Percentiles rank a stretch among this genome's conserved stretches.
These are phyloP conservation scores for Digitaria exilis DNA, from an alignment of 202 grass and related monocot genomes.

Conservation along the genomic window DNA sequence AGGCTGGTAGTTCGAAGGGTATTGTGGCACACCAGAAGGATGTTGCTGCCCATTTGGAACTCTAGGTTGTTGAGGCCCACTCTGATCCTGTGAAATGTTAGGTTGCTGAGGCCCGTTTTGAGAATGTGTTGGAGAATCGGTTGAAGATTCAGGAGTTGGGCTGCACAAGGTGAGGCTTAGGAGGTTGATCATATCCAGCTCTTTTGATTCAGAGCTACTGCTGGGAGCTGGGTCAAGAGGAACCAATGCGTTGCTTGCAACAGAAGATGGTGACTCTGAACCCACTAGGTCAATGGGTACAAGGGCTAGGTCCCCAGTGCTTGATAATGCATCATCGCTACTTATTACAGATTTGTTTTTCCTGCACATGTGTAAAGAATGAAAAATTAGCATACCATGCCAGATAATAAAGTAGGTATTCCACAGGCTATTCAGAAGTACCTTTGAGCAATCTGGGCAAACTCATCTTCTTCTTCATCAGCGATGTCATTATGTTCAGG, in stretches of 20 bases:
- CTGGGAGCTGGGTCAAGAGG: constrained; percentile 54
- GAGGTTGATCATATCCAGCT: constrained; percentile 80
- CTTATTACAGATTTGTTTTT: constrained; percentile 61
- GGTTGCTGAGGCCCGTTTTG: constrained; percentile 45
- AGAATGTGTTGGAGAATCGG: constrained; percentile 26
- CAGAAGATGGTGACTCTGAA: constrained; percentile 46
- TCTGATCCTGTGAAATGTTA: constrained; percentile 16
- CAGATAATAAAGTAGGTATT: background rate
- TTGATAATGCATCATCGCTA: constrained; percentile 53
- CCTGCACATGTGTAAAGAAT: constrained; percentile 49
- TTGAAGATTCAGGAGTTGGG: constrained; percentile 43
- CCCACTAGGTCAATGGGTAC: constrained; percentile 40
- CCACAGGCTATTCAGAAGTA: constrained; percentile 38
- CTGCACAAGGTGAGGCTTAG: constrained; percentile 77
- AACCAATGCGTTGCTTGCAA: constrained; percentile 75
- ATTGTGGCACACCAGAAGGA: constrained; percentile 38
- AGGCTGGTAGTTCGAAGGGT: constrained; percentile 46
- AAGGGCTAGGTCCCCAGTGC: constrained; percentile 54
- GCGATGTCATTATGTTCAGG: constrained; percentile 31
- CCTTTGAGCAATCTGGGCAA: constrained; percentile 74
- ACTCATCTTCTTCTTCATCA: constrained; percentile 75
- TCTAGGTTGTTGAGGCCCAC: constrained; percentile 32
- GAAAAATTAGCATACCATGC: constrained; percentile 30
- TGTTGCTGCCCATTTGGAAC: constrained; percentile 30
- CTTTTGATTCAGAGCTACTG: constrained; percentile 54